These are phyloP conservation scores for Ilyonectria robusta DNA, from an alignment of 2,329 filamentous ascomycete species.

Conservation along the genomic window DNA sequence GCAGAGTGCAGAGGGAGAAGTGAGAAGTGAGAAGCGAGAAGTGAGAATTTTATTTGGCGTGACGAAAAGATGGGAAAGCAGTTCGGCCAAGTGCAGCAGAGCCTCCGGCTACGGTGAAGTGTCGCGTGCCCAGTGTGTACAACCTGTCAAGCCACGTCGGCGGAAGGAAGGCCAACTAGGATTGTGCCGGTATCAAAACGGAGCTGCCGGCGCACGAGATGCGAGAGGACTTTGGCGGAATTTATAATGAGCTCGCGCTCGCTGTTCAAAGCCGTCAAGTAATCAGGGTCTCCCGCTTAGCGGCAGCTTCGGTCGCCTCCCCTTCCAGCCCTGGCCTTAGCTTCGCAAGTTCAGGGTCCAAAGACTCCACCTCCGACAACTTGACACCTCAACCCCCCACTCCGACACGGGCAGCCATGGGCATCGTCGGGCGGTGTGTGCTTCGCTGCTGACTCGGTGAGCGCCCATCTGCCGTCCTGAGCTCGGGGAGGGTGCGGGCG, in stretches of 20 bases:
- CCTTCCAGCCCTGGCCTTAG: slow-evolving; percentile 10
- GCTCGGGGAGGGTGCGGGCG: slow-evolving; percentile 4
- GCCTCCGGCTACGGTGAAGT: slow-evolving; percentile 3
- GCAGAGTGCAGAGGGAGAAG: not conserved
- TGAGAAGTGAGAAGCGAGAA: not conserved
- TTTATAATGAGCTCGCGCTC: slow-evolving; percentile 13
- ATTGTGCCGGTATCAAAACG: not conserved
- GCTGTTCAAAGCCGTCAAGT: not conserved
- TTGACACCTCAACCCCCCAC: slow-evolving; percentile 23
- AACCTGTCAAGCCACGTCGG: slow-evolving; percentile 11
- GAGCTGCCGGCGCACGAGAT: slow-evolving; percentile 8
- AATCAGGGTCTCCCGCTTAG: slow-evolving; percentile 20
- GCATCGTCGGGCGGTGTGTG: slow-evolving; percentile 25
- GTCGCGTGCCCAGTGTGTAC: slow-evolving; percentile 20
- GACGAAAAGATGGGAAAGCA: not conserved
- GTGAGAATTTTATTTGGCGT: slow-evolving; percentile 19
- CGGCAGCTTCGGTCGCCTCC: slow-evolving; percentile 13
- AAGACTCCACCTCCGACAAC: slow-evolving; percentile 25
- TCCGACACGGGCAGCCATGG: not conserved
- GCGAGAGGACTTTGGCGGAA: slow-evolving; percentile 2
- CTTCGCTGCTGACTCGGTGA: slow-evolving; percentile 13
- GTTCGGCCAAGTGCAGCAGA: slow-evolving; percentile 11
- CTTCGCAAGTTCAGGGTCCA: slow-evolving; percentile 23
- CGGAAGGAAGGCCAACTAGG: not conserved
- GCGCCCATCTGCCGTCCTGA: slow-evolving; percentile 10